Percentiles rank a stretch among this genome's conserved stretches.
These are phyloP conservation scores for Alternaria ventricosa DNA, from an alignment of 2,329 filamentous ascomycete species.

Conservation along the genomic window DNA sequence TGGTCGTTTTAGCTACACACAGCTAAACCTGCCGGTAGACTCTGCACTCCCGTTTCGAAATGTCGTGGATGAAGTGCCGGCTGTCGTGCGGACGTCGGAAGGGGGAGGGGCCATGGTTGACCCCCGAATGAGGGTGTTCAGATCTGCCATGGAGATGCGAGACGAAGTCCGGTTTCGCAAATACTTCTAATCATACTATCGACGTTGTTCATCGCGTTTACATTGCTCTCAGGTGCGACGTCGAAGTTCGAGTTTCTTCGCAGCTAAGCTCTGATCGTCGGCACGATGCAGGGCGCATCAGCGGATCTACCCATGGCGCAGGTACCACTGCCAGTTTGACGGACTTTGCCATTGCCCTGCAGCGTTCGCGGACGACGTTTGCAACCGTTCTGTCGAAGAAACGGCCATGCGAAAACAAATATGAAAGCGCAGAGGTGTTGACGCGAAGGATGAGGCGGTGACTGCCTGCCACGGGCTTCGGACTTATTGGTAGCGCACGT, in stretches of 20 bases:
- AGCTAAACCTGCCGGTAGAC: conserved; percentile 18
- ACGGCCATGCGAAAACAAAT: neutral
- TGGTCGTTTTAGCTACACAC: conserved; percentile 16
- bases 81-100: conserved; percentile 34
- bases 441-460: conserved; percentile 9
- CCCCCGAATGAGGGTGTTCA: conserved; percentile 15
- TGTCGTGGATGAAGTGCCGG: conserved; percentile 24
- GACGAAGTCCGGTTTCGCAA: conserved; percentile 7
- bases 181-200: neutral
- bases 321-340: conserved; percentile 2
- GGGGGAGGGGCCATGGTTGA: conserved; percentile 35
- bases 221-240: neutral
- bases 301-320: conserved; percentile 12
- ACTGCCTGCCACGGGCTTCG: conserved; percentile 22
- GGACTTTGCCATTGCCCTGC: neutral
- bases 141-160: conserved; percentile 18
- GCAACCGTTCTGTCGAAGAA: neutral
- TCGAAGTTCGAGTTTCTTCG: neutral
- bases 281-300: conserved; percentile 10
- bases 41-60: conserved; percentile 17
- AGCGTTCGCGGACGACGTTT: neutral
- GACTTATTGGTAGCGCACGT: conserved; percentile 35
- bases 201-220: neutral
- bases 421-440: neutral
- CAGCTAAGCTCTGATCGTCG: conserved; percentile 3